phyloP scores from a whole-genome alignment of 768 basidiomycete genomes.

The Gloeopeniophorella convolvens region DNA sequence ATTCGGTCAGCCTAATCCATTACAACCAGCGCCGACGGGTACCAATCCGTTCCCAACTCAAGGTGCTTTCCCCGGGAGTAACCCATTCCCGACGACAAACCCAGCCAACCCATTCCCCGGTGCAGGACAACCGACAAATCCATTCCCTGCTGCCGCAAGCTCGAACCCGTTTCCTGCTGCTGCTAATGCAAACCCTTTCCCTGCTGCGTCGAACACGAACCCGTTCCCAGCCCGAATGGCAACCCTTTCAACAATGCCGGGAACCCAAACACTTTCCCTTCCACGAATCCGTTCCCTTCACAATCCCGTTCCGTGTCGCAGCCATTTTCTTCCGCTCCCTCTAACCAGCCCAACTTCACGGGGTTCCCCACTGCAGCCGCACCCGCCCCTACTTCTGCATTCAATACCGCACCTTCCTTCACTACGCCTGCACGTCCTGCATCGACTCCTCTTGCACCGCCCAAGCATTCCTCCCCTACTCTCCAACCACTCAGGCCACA shows the following conservation, averaged over 20 bases:
- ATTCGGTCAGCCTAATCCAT: conserved; percentile 7
- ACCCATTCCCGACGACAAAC: background rate
- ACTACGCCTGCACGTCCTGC: conserved; percentile 51
- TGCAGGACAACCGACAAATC: conserved; percentile 1
- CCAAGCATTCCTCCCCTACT: conserved; percentile 35
- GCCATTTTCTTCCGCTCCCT: conserved; percentile 6
- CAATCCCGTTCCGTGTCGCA: background rate
- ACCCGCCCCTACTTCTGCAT: conserved; percentile 19
- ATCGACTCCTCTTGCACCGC: conserved; percentile 60
- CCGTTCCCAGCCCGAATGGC: conserved; percentile 1
- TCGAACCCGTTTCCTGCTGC: conserved; percentile 6
- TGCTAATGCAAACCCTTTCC: background rate
- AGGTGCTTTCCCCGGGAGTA: background rate
- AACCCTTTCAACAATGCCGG: background rate
- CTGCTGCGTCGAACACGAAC: background rate
- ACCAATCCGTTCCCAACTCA: conserved; percentile 14
- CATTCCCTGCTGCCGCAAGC: conserved; percentile 7
- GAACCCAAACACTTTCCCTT: background rate
- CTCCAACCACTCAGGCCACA: conserved; percentile 74
- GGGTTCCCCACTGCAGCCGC: conserved; percentile 4
- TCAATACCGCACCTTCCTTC: conserved; percentile 16
- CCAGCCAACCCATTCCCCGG: conserved; percentile 7
- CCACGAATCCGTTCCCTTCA: conserved; percentile 7
- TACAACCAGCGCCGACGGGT: conserved; percentile 9
- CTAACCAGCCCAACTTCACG: background rate